These are phyloP conservation scores for Aspergillus sclerotioniger DNA, from an alignment of 495 filamentous ascomycete genomes.

Conservation along the genomic window DNA sequence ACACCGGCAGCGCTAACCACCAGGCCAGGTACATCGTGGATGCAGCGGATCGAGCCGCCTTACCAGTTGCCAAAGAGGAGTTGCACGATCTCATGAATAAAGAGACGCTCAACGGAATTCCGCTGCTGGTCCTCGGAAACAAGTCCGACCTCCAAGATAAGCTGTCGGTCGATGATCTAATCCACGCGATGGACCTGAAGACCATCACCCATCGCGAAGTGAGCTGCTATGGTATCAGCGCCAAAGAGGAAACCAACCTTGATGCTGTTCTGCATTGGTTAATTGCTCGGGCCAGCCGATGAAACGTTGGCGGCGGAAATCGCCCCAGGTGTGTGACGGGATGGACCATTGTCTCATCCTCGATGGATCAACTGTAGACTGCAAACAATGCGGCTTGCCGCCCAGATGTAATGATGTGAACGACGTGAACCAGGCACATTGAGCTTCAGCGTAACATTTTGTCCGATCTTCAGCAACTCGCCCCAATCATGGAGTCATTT, in stretches of 20 bases:
- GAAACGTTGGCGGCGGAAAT: slow-evolving; percentile 3
- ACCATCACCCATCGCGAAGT: slow-evolving; percentile 89
- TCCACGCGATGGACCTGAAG: slow-evolving; percentile 88
- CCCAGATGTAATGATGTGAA: slow-evolving; percentile 30
- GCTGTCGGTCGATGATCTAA: slow-evolving; percentile 88
- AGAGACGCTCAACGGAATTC: slow-evolving; percentile 81
- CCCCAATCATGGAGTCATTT: not conserved
- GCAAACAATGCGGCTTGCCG: slow-evolving; percentile 20
- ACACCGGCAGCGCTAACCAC: slow-evolving; percentile 16
- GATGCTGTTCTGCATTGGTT: slow-evolving; percentile 97
- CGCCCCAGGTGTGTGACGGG: slow-evolving; percentile 3
- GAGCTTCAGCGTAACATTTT: slow-evolving; percentile 11
- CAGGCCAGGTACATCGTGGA: slow-evolving; percentile 81
- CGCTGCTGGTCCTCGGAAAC: slow-evolving; percentile 94
- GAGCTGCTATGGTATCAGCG: slow-evolving; percentile 97
- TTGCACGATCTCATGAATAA: slow-evolving; percentile 86
- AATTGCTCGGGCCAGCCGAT: slow-evolving; percentile 74
- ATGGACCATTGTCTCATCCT: slow-evolving; percentile 4
- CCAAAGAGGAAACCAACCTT: slow-evolving; percentile 97
- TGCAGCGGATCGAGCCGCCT: slow-evolving; percentile 74
- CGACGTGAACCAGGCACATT: slow-evolving; percentile 23
- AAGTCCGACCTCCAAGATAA: slow-evolving; percentile 91
- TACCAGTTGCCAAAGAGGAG: slow-evolving; percentile 89
- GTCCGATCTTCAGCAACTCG: slow-evolving; percentile 4
- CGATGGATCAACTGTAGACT: slow-evolving; percentile 18